Percentiles rank a stretch among this genome's conserved stretches.
These are phyloP conservation scores for Phytophthora syringae DNA, from an alignment of 352 stramenopile genomes.

Conservation along the genomic window DNA sequence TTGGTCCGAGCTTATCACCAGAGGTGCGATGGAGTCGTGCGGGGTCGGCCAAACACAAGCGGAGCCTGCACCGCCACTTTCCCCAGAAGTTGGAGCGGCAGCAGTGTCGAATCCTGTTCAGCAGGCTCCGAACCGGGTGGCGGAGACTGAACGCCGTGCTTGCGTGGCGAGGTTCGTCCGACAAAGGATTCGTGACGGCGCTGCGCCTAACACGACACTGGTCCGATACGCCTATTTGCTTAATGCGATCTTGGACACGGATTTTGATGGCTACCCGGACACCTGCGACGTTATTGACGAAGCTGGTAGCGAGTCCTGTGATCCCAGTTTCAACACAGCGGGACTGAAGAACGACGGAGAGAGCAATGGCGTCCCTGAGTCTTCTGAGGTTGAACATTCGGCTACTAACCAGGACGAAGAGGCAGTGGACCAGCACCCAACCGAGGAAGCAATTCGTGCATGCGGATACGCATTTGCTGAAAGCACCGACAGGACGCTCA, in stretches of 20 bases:
- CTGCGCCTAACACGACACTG: constrained; percentile 73
- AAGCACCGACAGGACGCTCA: constrained; percentile 29
- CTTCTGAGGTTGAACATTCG: not conserved
- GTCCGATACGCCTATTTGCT: constrained; percentile 62
- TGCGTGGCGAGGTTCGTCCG: constrained; percentile 69
- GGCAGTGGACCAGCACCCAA: constrained; percentile 23
- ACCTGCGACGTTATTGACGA: constrained; percentile 22
- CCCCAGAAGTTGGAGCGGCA: constrained; percentile 19
- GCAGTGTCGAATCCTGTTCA: constrained; percentile 13
- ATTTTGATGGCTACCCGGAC: constrained; percentile 60
- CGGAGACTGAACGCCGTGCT: constrained; percentile 47
- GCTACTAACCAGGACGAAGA: constrained; percentile 37
- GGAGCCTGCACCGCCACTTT: constrained; percentile 33
- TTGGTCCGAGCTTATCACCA: constrained; percentile 81
- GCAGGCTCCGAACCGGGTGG: constrained; percentile 22
- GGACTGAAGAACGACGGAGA: not conserved
- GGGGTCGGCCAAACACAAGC: not conserved
- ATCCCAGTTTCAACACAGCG: not conserved
- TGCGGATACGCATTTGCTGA: constrained; percentile 32
- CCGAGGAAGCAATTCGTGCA: constrained; percentile 28
- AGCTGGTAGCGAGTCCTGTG: not conserved
- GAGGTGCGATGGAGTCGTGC: constrained; percentile 53
- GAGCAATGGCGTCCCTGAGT: constrained; percentile 7
- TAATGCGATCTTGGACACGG: constrained; percentile 74
- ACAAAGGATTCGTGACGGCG: constrained; percentile 67